Percentiles rank a stretch among this genome's conserved stretches.
Conservation (phyloP, 208 protist genomes). For the Porcisia hertigi region DNA sequence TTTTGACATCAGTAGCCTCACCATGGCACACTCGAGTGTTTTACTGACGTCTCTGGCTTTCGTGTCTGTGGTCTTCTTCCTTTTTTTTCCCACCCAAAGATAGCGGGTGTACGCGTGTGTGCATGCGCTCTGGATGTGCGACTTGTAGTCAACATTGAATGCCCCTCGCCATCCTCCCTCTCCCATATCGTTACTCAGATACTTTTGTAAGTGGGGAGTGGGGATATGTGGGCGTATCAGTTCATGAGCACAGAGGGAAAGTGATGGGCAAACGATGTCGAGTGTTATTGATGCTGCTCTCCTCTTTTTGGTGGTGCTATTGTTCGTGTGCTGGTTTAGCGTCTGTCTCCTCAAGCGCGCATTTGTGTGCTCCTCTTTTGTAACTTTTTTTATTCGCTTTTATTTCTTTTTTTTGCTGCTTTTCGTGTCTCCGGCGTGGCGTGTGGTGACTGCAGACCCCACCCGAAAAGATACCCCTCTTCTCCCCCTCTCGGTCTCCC, state of each 20-base stretch:
- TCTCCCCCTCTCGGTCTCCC: no score
- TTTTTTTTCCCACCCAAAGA: no score
- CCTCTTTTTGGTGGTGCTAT: background rate
- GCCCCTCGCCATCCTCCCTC: constrained; percentile 4
- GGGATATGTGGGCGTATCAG: background rate
- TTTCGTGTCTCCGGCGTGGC: no score
- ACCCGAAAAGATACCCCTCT: no score
- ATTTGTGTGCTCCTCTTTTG: no score
- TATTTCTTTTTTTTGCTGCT: no score
- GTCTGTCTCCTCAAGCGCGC: background rate
- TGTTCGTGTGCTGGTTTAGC: background rate
- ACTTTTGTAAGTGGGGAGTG: background rate
- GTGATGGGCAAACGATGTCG: background rate
- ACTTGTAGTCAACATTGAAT: background rate
- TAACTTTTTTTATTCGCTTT: background rate
- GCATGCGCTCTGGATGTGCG: background rate
- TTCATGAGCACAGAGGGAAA: no score
- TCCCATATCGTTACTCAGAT: background rate
- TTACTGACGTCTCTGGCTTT: background rate
- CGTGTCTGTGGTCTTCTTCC: background rate
- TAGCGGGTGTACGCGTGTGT: no score
- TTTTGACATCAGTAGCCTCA: background rate
- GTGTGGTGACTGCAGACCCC: no score
- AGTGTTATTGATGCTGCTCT: background rate
- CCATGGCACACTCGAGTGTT: background rate